phyloP scores from a whole-genome alignment of 352 stramenopile species.

The Phytophthora multivora region DNA sequence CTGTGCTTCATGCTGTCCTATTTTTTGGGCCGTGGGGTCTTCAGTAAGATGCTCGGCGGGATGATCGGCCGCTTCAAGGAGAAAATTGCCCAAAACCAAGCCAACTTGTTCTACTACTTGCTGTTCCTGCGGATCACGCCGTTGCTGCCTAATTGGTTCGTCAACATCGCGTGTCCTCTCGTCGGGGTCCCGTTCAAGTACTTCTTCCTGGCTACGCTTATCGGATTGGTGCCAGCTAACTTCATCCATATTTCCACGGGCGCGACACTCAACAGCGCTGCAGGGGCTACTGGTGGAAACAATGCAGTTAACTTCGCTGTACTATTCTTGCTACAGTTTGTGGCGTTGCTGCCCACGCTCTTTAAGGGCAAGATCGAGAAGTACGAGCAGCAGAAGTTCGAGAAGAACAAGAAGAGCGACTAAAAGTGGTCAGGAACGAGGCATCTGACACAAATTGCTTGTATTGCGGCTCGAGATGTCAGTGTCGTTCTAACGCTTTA shows the following conservation, averaged over 20 bases:
- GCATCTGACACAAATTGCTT: too few relatives aligned
- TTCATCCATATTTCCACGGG: conserved; percentile 88
- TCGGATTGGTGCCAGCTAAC: conserved; percentile 83
- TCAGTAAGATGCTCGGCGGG: conserved; percentile 64
- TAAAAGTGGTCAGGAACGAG: conserved; percentile 10
- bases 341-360: conserved; percentile 79
- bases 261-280: conserved; percentile 76
- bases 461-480: too few relatives aligned
- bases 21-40: conserved; percentile 77
- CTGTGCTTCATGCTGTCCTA: conserved; percentile 88
- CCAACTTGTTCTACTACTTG: conserved; percentile 90
- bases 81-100: conserved; percentile 84
- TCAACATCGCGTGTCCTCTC: conserved; percentile 88
- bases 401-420: conserved; percentile 64
- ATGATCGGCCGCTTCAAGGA: conserved; percentile 85
- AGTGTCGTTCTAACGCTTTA: background rate
- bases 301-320: conserved; percentile 84
- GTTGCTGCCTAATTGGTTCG: conserved; percentile 89
- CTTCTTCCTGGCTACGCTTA: conserved; percentile 84
- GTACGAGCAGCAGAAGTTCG: conserved; percentile 80
- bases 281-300: conserved; percentile 52
- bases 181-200: conserved; percentile 86
- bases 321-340: conserved; percentile 86
- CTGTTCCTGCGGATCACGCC: conserved; percentile 90
- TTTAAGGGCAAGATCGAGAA: conserved; percentile 89